Evolutionary conservation across 1,284 basidiomycete genomes (phyloP), one percentile per base, ranked within the genome.

Genomic region (Testicularia cyperi): DNA sequence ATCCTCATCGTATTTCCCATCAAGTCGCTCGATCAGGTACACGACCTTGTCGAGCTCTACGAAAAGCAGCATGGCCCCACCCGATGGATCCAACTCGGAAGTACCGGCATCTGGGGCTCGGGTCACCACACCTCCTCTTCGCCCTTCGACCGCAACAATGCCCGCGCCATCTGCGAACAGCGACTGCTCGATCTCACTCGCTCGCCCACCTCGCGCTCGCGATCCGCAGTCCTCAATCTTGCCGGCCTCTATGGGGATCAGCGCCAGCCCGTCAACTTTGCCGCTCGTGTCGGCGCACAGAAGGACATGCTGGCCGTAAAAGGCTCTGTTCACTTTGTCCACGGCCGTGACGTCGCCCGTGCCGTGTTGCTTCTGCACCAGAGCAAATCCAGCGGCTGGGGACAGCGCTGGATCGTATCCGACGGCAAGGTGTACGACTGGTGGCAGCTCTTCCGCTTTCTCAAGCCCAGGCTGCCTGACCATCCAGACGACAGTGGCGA

Each of bases 1-100:
- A 80, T 87, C 4, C 73, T 86, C 16, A 81, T 87, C 37, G 82
- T 83, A 6, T 87, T 87, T 62, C 68, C 68, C 32, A 54, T 72
- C 45, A 68, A 70, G 26, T 25, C 37, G 3, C 27, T 40, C 5
- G 38, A 52, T 10, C 63, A 57, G 16, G 58, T 70, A 6, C 48
- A 56, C 19, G 45, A 52, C 14, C 51, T 72, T 1, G 53, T 72
- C 21, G 20, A 42, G 19, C 34, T 52, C n/a, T 72, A 70, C 32
- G 45, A 64, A 33, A 16, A 44, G 20, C 25, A 51, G 13, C 51
- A 62, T 16, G 54, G 51, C 9, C 10, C 30, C 4, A 47, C 57
- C 2, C 43, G 56, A n/a, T 72, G 65, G 53, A 58, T 72, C 20
- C 61, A 65, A 29, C 65, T 72, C n/a, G 69, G 69, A 18, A 65